Conservation (phyloP, 257 asterid genomes). For the Jasminum sambac region DNA sequence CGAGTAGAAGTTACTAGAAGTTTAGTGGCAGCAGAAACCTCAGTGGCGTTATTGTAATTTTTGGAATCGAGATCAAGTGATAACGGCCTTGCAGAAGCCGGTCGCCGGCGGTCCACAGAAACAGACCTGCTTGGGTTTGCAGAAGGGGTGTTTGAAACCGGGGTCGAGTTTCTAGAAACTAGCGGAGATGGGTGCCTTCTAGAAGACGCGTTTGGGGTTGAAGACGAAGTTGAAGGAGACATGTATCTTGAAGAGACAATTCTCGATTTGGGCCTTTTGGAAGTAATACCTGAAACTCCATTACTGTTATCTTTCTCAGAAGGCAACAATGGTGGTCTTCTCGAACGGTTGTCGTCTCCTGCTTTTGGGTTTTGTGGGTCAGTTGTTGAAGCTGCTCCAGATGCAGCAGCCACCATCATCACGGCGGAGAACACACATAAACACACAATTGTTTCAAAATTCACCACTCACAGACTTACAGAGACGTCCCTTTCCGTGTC, state of each 20-base stretch:
- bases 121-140: slow-evolving; percentile 70
- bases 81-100: slow-evolving; percentile 48
- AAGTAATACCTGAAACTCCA: slow-evolving; percentile 44
- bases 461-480: slow-evolving; percentile 54
- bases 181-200: slow-evolving; percentile 78
- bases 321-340: slow-evolving; percentile 78
- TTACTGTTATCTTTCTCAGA: slow-evolving; percentile 69
- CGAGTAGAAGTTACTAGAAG: slow-evolving; percentile 74
- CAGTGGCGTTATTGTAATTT: slow-evolving; percentile 42
- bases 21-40: slow-evolving; percentile 74
- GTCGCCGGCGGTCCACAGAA: slow-evolving; percentile 79
- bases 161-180: slow-evolving; percentile 56
- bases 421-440: slow-evolving; percentile 34
- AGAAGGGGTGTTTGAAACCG: slow-evolving; percentile 46
- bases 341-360: slow-evolving; percentile 44
- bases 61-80: slow-evolving; percentile 63
- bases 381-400: slow-evolving; percentile 74
- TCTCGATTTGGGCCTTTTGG: slow-evolving; percentile 72
- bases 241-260: slow-evolving; percentile 77
- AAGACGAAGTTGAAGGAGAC: slow-evolving; percentile 85
- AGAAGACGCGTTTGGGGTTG: slow-evolving; percentile 74
- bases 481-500: slow-evolving; percentile 38
- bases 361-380: slow-evolving; percentile 51
- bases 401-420: slow-evolving; percentile 89
- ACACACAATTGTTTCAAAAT: slow-evolving; percentile 29